Evolutionary conservation across 345 rosid genomes (phyloP).

Genomic region (Anacardium occidentale): DNA sequence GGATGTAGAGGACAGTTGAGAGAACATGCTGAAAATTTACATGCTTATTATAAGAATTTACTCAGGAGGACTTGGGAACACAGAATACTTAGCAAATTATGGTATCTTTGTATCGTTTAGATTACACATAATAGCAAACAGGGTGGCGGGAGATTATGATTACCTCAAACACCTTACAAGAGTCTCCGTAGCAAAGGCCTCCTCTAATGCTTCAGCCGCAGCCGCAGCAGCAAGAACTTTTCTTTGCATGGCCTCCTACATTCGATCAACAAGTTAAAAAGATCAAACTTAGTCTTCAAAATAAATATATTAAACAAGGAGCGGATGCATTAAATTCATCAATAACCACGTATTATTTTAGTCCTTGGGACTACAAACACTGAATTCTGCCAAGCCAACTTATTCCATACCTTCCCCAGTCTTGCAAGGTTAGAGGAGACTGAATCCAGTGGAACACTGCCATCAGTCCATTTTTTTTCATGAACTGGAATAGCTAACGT

Average conservation of each 20-base stretch:
- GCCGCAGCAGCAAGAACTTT: conserved; percentile 68
- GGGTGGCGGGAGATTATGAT: too few species aligned
- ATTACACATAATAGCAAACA: neutral
- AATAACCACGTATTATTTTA: neutral
- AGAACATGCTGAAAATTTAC: conserved; percentile 61
- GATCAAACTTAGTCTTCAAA: neutral
- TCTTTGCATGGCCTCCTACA: conserved; percentile 85
- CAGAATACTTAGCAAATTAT: neutral
- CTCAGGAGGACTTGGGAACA: neutral
- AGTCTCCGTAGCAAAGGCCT: conserved; percentile 77
- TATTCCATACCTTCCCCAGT: conserved; percentile 62
- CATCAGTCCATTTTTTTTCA: conserved; percentile 95
- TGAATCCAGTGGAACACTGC: conserved; percentile 60
- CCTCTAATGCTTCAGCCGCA: conserved; percentile 86
- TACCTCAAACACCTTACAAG: conserved; percentile 78
- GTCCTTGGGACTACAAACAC: neutral
- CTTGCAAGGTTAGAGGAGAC: conserved; percentile 58
- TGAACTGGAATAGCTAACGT: conserved; percentile 60
- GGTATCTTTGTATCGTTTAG: neutral
- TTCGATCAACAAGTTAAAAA: conserved; percentile 10
- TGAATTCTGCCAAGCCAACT: neutral
- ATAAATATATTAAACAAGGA: neutral
- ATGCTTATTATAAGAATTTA: too few species aligned
- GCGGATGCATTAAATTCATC: neutral
- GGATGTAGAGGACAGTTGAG: conserved; percentile 65